Evolutionary conservation across 2,329 filamentous ascomycete genomes (phyloP), one percentile per base, ranked within the genome.

Genomic region (Trichoderma hamatum): DNA sequence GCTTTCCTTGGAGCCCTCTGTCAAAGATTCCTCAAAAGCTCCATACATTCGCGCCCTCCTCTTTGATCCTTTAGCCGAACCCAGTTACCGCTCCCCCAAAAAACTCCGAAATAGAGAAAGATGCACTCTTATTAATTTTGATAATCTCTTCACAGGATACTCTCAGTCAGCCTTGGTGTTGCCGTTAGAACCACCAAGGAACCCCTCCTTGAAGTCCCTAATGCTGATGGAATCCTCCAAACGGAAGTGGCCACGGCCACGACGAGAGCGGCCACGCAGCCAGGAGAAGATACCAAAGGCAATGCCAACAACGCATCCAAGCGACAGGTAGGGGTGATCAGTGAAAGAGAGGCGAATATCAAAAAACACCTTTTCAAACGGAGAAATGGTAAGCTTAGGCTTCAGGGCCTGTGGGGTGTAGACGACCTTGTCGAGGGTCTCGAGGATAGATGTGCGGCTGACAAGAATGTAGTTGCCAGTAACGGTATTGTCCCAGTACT

Each of bases 401-500:
- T 87, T 86, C 78, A 96, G 91, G 76, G 89, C 88, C 58, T 91
- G 87, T 60, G 90, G 90, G 60, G 86, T 87, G 28, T 87, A 83
- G 11, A 91, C 87, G 70, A 93, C 86, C 77, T 92, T 91, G 74
- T 87, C 87, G 67, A 94, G 84, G 16, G 94, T 97, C 80, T 97
- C 94, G 71, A 97, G 88, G 76, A 97, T 97, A 3, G 92, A 94
- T 4, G 93, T 95, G 71, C 96, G 91, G 30, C 92, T 96, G 66
- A 94, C 91, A 74, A 94, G 90, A 76, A 99, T 98, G 71, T 91
- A 88, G 80, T 96, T 95, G 73, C 94, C 95, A 3, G 93, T 96
- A 71, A 91, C 90, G 58, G 94, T 97, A 36, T 86, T 89, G 77
- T 99, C 96, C 96, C 96, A 99, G 83, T 97, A 99, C 72, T 92